Base-by-base conservation (phyloP, 192 early-diverging fungal genomes). In the Umbelopsis sp. region DNA sequence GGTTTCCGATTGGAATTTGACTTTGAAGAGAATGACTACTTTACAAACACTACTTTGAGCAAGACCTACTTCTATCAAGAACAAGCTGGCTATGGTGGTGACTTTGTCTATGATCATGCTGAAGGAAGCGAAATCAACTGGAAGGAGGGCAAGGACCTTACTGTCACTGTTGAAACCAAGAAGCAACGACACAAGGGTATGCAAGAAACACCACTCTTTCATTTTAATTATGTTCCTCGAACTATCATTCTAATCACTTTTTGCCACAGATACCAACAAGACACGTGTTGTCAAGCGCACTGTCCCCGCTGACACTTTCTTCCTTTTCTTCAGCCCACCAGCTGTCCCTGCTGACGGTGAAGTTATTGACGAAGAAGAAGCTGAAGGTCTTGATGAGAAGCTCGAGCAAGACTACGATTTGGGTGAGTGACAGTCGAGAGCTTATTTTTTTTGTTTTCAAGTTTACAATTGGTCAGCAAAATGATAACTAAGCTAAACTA, bases 121-220 rank as follows among this genome's bases (percentile, higher is more conserved):
- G 90, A 95, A 81, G 98, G 96, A 34, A 91, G 91, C 44, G 83
- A 90, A 66, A 94, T 99, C 75, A 76, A 93, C 53, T 99, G 98
- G 98, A 98, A 98, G 84, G 94, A 96, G 70, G 96, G 91, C 77
- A 94, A 97, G 87, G 91, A 98, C 82, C 88, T 99, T 50, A 92
- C 91, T 70, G 90, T 97, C 65, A 95, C 87, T 16, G 85, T 97
- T 68, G 96, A 99, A 85, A 92, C 95, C 82, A 97, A 96, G 89
- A 98, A 96, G 85, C 98, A 99, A 88, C 94, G 97, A 66, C 95
- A 97, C 87, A 98, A 97, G 89, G 91, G 87, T 88, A 62, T 47
- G 25, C 41, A 7, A 17, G 24, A 31, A 25, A 7, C 16, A 25
- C 14, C 17, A 1, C 8, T 31, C 10, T 47, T 80, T 21, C 62